Evolutionary conservation across 1,284 basidiomycete genomes (phyloP).

Genomic region (Omphalotus olearius): DNA sequence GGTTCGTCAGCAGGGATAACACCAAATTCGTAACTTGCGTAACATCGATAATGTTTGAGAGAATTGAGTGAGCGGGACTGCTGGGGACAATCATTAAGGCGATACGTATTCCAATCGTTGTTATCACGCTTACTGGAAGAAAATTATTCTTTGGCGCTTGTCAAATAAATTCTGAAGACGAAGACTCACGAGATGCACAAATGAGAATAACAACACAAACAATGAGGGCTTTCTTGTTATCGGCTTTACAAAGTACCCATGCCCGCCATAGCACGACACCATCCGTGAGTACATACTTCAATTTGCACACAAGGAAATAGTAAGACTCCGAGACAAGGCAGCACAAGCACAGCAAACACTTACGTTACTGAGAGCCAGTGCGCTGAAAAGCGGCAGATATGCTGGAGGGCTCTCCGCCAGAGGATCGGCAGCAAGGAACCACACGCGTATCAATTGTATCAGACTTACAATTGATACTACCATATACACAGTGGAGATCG

Average conservation of each 20-base stretch:
- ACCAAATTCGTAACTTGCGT: conserved; percentile 8
- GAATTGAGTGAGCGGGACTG: not conserved
- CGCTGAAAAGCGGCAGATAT: conserved; percentile 7
- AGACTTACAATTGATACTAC: not conserved
- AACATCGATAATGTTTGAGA: conserved; percentile 9
- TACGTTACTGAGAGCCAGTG: conserved; percentile 1
- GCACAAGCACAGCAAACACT: not conserved
- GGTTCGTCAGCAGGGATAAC: conserved; percentile 15
- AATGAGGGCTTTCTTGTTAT: conserved; percentile 8
- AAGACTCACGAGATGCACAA: conserved; percentile 13
- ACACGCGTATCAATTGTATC: conserved; percentile 6
- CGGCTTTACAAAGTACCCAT: conserved; percentile 18
- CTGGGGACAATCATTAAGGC: not conserved
- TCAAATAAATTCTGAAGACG: not conserved
- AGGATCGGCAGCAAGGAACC: conserved; percentile 5
- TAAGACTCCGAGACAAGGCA: too few relatives aligned
- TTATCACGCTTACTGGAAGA: conserved; percentile 4
- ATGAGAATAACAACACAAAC: conserved; percentile 14
- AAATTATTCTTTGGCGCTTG: conserved; percentile 1
- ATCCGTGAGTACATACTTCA: conserved; percentile 21
- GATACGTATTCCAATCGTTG: conserved; percentile 12
- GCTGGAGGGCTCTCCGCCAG: not conserved
- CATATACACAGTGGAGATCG: conserved; percentile 1
- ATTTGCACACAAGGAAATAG: too few relatives aligned
- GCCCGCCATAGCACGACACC: conserved; percentile 23